Evolutionary conservation across 495 filamentous ascomycete genomes (phyloP), one percentile per base, ranked within the genome.

Genomic region (Annulohypoxylon nitens): DNA sequence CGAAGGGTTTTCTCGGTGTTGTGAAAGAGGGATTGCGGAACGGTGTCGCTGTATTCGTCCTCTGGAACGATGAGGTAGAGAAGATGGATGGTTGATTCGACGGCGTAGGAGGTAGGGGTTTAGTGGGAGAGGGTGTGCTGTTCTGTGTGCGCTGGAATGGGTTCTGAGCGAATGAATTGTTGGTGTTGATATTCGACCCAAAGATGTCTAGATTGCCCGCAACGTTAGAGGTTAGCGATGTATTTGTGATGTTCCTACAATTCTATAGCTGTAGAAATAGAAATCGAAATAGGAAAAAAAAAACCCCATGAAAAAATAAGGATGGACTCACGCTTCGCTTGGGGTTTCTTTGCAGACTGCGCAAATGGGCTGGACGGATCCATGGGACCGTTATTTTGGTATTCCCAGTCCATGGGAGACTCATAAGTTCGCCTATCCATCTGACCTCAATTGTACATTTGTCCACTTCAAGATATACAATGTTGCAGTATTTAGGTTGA

Each of bases 11-110:
- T 45, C 92, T 92, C 2, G 93, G 94, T 6, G 92, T 97, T 30
- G 87, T 93, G 76, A 96, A 97, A 9, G 90, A 88, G 3, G 89
- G 84, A 75, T 90, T 91, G 60, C 87, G 88, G 71, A 92, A 94
- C 14, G 83, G 78, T 2, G 84, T 79, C 0, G 82, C 86, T 0
- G 80, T 75, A 2, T 80, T 76, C n/a, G 71, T 73, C 60, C 76
- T 76, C 5, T 74, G 74, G 3, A 81, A 50, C 48, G 78, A 69
- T 7, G 81, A 80, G 14, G 74, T 76, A 76, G 85, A 82, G 60
- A 83, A 78, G 1, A 77, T 63, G 2, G 80, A 80, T 6, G 77
- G 34, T 55, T 77, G 76, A 8, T 54, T 69, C 10, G 78, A 79
- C 23, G 78, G 80, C 25, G 79, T 78, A 54, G 74, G 80, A 30